Evolutionary conservation across 164 flowering plant genomes (phyloP).

Genomic region (Liriodendron chinense): DNA sequence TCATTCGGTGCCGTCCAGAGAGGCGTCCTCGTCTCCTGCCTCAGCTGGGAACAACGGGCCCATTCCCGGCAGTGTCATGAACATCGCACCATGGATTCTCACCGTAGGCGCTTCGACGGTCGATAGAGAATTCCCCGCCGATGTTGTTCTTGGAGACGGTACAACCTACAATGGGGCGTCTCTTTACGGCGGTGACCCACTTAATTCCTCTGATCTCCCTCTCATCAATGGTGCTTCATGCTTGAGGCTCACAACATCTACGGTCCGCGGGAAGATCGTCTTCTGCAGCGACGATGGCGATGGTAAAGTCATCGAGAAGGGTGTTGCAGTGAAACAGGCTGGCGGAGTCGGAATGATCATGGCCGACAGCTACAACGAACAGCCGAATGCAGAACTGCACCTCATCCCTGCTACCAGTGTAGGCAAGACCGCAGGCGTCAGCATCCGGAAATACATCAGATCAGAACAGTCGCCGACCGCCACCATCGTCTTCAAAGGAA

Average conservation of each 20-base stretch:
- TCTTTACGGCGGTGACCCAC: constrained; percentile 58
- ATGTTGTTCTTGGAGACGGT: constrained; percentile 74
- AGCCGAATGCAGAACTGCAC: constrained; percentile 72
- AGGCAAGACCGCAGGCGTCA: constrained; percentile 50
- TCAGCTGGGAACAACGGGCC: constrained; percentile 95
- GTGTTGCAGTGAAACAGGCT: constrained; percentile 62
- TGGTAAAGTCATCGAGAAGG: constrained; percentile 71
- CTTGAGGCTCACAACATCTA: constrained; percentile 44
- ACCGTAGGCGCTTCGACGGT: constrained; percentile 91
- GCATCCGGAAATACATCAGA: constrained; percentile 44
- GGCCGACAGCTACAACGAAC: constrained; percentile 73
- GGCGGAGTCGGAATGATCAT: constrained; percentile 86
- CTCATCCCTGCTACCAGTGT: constrained; percentile 76
- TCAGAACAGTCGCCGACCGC: constrained; percentile 52
- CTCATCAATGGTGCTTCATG: constrained; percentile 53
- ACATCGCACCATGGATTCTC: constrained; percentile 89
- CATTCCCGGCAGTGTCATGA: constrained; percentile 51
- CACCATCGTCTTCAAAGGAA: constrained; percentile 59
- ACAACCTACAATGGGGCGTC: constrained; percentile 57
- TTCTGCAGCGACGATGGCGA: constrained; percentile 80
- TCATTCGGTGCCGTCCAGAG: constrained; percentile 63
- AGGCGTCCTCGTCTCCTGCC: constrained; percentile 73
- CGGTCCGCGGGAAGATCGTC: constrained; percentile 68
- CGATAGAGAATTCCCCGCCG: constrained; percentile 85
- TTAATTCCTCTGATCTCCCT: constrained; percentile 30